Percentiles rank a stretch among this genome's conserved stretches.
These are phyloP conservation scores for Pyrrhoderma lamaoense DNA, from an alignment of 1,284 basidiomycete genomes.

Conservation along the genomic window DNA sequence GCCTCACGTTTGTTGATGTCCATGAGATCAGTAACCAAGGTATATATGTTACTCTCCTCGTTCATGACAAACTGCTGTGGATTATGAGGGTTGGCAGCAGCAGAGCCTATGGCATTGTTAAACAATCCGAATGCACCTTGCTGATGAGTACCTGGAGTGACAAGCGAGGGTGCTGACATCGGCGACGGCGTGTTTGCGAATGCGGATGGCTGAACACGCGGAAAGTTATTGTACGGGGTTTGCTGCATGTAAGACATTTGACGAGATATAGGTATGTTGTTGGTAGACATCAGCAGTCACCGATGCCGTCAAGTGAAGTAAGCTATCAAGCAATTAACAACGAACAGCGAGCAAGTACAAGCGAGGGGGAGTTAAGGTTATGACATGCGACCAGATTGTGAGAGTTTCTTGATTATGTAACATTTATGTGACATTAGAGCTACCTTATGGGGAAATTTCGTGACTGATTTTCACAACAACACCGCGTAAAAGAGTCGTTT, in stretches of 20 bases:
- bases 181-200: conserved; percentile 17
- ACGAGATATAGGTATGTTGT: conserved; percentile 3
- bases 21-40: conserved; percentile 76
- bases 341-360: background rate
- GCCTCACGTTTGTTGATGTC: conserved; percentile 76
- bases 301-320: background rate
- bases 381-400: no score
- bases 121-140: conserved; percentile 11
- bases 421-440: no score
- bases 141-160: conserved; percentile 9
- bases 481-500: background rate
- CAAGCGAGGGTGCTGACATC: conserved; percentile 16
- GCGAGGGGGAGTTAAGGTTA: background rate
- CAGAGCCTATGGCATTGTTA: background rate
- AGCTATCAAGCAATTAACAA: background rate
- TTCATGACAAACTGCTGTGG: conserved; percentile 23
- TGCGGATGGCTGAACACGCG: conserved; percentile 11
- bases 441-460: no score
- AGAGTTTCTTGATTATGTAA: no score
- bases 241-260: conserved; percentile 18
- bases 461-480: no score
- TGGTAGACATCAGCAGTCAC: background rate
- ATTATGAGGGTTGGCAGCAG: conserved; percentile 22
- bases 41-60: conserved; percentile 80
- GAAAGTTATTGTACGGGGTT: conserved; percentile 7